Evolutionary conservation across 2,329 filamentous ascomycete genomes (phyloP).

Genomic region (Colletotrichum sp.): DNA sequence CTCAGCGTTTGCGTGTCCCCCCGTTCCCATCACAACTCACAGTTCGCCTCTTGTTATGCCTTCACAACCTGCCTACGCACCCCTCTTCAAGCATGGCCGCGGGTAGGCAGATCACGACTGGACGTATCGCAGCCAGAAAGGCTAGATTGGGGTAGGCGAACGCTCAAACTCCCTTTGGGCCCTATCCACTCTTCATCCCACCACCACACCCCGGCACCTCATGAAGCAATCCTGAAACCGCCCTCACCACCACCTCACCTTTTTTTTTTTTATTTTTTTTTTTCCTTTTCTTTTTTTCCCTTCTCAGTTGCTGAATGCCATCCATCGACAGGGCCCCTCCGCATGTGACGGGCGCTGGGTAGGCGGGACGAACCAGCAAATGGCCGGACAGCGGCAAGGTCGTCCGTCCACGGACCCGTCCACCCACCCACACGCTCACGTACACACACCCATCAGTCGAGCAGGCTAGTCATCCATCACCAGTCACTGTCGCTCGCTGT

Average conservation of each 20-base stretch:
- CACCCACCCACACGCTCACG: not conserved
- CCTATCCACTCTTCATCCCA: slow-evolving; percentile 3
- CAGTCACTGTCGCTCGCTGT: not conserved
- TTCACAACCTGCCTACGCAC: not conserved
- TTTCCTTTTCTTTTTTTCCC: not conserved
- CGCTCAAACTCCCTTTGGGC: slow-evolving; percentile 1
- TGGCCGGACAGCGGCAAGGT: not conserved
- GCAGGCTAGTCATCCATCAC: not conserved
- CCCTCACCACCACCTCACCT: slow-evolving; percentile 4
- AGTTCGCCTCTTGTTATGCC: not conserved
- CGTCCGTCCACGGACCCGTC: not conserved
- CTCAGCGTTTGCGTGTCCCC: not conserved
- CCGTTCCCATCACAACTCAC: not conserved
- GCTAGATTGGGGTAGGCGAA: not conserved
- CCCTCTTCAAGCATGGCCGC: not conserved
- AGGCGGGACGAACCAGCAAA: slow-evolving; percentile 18
- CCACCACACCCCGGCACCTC: slow-evolving; percentile 24
- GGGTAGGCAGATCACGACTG: not conserved
- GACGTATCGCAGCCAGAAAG: not conserved
- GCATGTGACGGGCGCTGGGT: not conserved
- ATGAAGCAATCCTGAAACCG: slow-evolving; percentile 50
- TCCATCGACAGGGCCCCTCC: not conserved
- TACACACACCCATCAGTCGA: not conserved
- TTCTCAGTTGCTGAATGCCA: not conserved
- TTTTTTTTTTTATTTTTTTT: not conserved